Percentiles rank a stretch among this genome's conserved stretches.
Evolutionary conservation across 257 asterid genomes (phyloP).

Genomic region (Catharanthus roseus): DNA sequence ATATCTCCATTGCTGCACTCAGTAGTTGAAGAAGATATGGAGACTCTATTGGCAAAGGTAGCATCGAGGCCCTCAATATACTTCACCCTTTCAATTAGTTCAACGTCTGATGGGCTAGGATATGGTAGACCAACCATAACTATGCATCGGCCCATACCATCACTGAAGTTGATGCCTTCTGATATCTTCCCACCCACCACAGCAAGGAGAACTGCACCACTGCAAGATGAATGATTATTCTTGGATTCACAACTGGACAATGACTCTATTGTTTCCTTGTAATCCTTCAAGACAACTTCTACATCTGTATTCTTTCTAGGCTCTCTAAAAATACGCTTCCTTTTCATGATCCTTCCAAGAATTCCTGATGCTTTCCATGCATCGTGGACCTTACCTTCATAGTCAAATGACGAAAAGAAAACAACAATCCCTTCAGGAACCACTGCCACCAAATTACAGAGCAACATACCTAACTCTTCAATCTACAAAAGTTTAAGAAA

Average conservation of each 20-base stretch:
- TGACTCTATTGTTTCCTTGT: slow-evolving; percentile 62
- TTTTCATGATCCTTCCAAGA: slow-evolving; percentile 68
- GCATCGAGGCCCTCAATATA: slow-evolving; percentile 68
- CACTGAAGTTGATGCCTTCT: slow-evolving; percentile 92
- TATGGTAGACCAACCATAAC: slow-evolving; percentile 97
- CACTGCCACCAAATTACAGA: slow-evolving; percentile 69
- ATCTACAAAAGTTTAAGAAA: slow-evolving; percentile 44
- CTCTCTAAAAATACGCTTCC: slow-evolving; percentile 74
- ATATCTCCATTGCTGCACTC: slow-evolving; percentile 42
- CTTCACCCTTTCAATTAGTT: slow-evolving; percentile 90
- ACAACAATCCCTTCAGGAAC: slow-evolving; percentile 88
- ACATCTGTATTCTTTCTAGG: slow-evolving; percentile 82
- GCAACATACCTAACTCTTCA: slow-evolving; percentile 77
- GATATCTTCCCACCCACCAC: slow-evolving; percentile 98
- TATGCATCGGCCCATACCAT: slow-evolving; percentile 90
- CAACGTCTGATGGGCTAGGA: slow-evolving; percentile 87
- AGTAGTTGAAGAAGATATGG: slow-evolving; percentile 15
- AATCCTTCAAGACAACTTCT: slow-evolving; percentile 63
- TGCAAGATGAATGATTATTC: slow-evolving; percentile 29
- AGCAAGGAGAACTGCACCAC: slow-evolving; percentile 85
- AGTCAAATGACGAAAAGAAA: slow-evolving; percentile 91
- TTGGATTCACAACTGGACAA: slow-evolving; percentile 21
- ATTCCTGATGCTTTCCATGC: slow-evolving; percentile 81
- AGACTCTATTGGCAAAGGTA: slow-evolving; percentile 23
- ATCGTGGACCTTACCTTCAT: slow-evolving; percentile 64